Conservation (phyloP, 306 rosid species). For the Quercus robur region DNA sequence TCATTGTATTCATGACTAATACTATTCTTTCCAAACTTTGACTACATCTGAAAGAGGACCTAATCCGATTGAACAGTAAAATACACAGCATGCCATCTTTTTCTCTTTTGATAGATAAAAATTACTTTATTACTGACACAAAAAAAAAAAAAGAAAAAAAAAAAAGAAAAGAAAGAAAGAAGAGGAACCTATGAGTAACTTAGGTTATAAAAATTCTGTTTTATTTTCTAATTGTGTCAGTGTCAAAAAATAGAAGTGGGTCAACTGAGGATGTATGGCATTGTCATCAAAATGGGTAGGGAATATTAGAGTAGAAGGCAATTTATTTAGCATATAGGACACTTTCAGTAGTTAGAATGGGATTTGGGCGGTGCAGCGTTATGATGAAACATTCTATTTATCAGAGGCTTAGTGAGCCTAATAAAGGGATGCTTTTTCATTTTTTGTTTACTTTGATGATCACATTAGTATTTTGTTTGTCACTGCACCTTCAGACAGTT, state of each 20-base stretch:
- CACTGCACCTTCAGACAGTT: not conserved
- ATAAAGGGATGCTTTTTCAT: not conserved
- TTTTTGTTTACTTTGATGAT: not conserved
- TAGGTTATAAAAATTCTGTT: not conserved
- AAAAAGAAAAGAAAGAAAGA: too few relatives aligned
- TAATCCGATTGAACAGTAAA: too few relatives aligned
- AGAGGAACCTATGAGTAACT: too few relatives aligned
- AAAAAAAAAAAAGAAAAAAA: too few relatives aligned
- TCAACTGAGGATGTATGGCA: not conserved
- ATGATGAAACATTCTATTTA: not conserved
- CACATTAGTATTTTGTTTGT: not conserved
- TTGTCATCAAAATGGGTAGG: not conserved
- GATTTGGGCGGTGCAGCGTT: not conserved
- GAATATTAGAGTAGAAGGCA: not conserved
- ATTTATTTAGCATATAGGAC: not conserved
- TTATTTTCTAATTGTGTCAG: not conserved
- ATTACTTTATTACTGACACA: too few relatives aligned
- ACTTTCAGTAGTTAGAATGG: not conserved
- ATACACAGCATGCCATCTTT: too few relatives aligned
- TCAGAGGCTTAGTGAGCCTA: not conserved
- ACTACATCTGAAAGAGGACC: too few relatives aligned
- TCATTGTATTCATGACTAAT: too few relatives aligned
- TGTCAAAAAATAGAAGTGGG: not conserved
- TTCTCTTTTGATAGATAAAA: too few relatives aligned
- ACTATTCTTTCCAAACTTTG: too few relatives aligned